These are phyloP conservation scores for Brassica carinata DNA, from an alignment of 345 rosid species.

Conservation along the genomic window DNA sequence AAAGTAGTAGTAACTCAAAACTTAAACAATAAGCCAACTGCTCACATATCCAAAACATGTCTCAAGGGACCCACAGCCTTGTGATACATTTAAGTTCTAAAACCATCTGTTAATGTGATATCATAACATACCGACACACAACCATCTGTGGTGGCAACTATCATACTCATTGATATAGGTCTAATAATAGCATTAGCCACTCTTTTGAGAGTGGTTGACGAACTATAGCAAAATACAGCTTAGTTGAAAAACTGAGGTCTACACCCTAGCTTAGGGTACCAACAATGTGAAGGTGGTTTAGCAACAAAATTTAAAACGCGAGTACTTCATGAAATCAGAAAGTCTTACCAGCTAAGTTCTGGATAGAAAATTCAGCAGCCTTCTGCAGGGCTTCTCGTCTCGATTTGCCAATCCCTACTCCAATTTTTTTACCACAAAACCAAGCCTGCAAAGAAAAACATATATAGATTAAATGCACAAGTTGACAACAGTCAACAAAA, in stretches of 20 bases:
- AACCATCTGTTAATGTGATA: constrained; percentile 14
- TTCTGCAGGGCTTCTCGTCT: constrained; percentile 80
- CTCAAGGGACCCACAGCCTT: constrained; percentile 13
- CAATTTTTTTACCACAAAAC: constrained; percentile 81
- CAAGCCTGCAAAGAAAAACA: constrained; percentile 61
- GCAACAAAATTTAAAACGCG: constrained; percentile 9
- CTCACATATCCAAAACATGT: constrained; percentile 10
- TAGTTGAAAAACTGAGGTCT: constrained; percentile 18
- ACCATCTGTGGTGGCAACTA: constrained; percentile 16
- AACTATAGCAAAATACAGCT: constrained; percentile 17
- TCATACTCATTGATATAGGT: constrained; percentile 16
- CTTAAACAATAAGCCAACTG: not conserved
- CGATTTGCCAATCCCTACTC: constrained; percentile 81
- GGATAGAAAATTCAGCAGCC: constrained; percentile 82
- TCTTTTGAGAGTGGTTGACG: constrained; percentile 6
- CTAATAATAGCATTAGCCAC: constrained; percentile 7
- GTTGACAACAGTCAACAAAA: not conserved
- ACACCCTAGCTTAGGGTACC: constrained; percentile 4
- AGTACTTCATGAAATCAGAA: constrained; percentile 21
- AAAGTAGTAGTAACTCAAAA: constrained; percentile 7
- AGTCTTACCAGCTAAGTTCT: constrained; percentile 70
- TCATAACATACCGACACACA: constrained; percentile 19
- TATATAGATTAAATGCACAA: not conserved
- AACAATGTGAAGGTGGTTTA: constrained; percentile 11
- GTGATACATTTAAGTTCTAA: constrained; percentile 14